These are phyloP conservation scores for Hansenula lynferdii DNA, from an alignment of 1,139 yeast genomes.

Conservation along the genomic window DNA sequence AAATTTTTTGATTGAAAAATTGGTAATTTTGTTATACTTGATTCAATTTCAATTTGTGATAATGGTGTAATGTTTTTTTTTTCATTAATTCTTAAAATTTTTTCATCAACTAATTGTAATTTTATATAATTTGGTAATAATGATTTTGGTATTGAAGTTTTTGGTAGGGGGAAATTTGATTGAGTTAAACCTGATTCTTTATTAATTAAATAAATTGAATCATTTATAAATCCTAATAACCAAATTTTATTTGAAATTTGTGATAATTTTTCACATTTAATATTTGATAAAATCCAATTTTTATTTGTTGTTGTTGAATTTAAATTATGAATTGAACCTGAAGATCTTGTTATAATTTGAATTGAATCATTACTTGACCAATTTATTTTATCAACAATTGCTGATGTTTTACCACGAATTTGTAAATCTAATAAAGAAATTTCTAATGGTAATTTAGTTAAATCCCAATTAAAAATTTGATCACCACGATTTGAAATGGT, in stretches of 20 bases:
- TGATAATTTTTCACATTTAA: conserved; percentile 20
- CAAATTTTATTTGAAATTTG: conserved; percentile 5
- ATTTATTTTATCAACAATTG: conserved; percentile 43
- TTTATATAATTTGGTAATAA: conserved; percentile 21
- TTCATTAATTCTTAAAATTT: conserved; percentile 9
- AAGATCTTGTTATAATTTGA: conserved; percentile 46
- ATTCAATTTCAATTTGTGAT: conserved; percentile 61
- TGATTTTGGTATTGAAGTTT: conserved; percentile 24
- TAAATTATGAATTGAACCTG: conserved; percentile 64
- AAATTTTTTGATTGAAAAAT: neutral
- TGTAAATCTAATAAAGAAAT: conserved; percentile 56
- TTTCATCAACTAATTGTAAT: neutral
- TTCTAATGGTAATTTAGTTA: conserved; percentile 45
- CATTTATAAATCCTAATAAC: conserved; percentile 2
- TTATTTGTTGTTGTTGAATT: conserved; percentile 12
- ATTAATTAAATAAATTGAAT: conserved; percentile 32
- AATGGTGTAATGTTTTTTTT: no score
- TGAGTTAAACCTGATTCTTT: conserved; percentile 44
- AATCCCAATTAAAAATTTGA: conserved; percentile 60
- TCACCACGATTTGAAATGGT: conserved; percentile 59
- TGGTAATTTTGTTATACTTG: conserved; percentile 30
- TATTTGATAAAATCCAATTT: conserved; percentile 29
- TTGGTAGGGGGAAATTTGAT: conserved; percentile 43
- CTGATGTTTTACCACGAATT: conserved; percentile 60
- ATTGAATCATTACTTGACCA: conserved; percentile 47